Evolutionary conservation across 768 basidiomycete species (phyloP), one percentile per base, ranked within the genome.

Genomic region (Psilocybe cyanescens): DNA sequence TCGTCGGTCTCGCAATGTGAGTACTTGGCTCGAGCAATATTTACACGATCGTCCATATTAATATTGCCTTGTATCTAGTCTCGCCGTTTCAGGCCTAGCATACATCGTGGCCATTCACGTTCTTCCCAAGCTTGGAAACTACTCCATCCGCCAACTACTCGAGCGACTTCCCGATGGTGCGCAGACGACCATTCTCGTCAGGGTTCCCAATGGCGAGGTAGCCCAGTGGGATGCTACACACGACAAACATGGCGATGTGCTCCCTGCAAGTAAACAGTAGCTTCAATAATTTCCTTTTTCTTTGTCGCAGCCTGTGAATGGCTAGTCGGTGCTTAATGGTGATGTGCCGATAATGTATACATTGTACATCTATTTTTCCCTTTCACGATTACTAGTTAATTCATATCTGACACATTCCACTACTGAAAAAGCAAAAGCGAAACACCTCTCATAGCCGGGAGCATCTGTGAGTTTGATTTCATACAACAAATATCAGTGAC

Each of bases 121-220:
- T 12, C 67, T 85, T 6, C 84, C 83, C 16, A 76, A 74, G 60
- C 57, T 74, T 6, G 73, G 79, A 4, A 77, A 78, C 5, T 83
- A 83, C 63, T 67, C 70, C 14, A 76, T 84, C 37, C 75, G 79
- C n/a, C 79, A 81, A 50, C 76, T 81, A 55, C 75, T 83, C 51
- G 81, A 83, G 65, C 65, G 64, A 16, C 66, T 76, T 11, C 68
- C 81, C 8, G 77, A 76, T 29, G 71, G 76, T 6, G 75, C 73
- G 16, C 69, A 71, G 46, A 69, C 72, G 24, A 74, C 71, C 24
- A 65, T 63, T 11, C 63, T 75, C 12, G 72, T 78, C 54, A 75
- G 68, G 54, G 74, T 76, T 0, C 72, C 72, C 1, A 70, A 73
- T 55, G 59, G 57, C 44, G 65, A 74, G 55, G 41, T 78, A 11